phyloP scores from a whole-genome alignment of 1,139 yeast genomes.

The Magnusiomyces ingens region DNA sequence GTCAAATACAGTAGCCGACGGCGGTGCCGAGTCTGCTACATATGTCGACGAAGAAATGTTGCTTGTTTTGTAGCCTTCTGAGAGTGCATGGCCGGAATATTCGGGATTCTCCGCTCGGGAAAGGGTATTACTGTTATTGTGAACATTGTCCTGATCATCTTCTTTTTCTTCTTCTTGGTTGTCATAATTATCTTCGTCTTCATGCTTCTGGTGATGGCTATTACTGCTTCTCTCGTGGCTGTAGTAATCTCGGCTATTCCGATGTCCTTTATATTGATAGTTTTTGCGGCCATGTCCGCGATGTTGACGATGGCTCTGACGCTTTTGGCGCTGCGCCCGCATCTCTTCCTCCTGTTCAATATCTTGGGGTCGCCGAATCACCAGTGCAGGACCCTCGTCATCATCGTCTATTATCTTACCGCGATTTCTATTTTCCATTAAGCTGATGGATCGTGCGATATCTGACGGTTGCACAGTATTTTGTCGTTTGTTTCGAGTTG shows the following conservation, averaged over 20 bases:
- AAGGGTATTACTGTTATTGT: too few relatives aligned
- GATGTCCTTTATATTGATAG: too few relatives aligned
- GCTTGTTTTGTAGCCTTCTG: too few relatives aligned
- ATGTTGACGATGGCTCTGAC: background rate
- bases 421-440: constrained; percentile 38
- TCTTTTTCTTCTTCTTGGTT: too few relatives aligned
- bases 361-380: constrained; percentile 73
- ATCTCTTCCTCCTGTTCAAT: constrained; percentile 39
- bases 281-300: too few relatives aligned
- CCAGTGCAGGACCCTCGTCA: constrained; percentile 73
- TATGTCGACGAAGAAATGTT: too few relatives aligned
- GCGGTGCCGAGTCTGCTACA: too few relatives aligned
- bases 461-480: constrained; percentile 61
- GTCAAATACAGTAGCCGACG: too few relatives aligned
- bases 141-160: too few relatives aligned
- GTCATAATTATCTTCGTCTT: background rate
- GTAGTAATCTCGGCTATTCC: too few relatives aligned
- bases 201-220: background rate
- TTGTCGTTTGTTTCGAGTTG: background rate
- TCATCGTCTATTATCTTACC: constrained; percentile 26
- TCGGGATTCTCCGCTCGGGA: too few relatives aligned
- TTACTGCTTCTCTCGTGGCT: background rate
- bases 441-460: constrained; percentile 60
- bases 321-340: background rate
- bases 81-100: too few relatives aligned